Conservation (phyloP, 805 yeast genomes). For the Maudiozyma pseudohumilis region DNA sequence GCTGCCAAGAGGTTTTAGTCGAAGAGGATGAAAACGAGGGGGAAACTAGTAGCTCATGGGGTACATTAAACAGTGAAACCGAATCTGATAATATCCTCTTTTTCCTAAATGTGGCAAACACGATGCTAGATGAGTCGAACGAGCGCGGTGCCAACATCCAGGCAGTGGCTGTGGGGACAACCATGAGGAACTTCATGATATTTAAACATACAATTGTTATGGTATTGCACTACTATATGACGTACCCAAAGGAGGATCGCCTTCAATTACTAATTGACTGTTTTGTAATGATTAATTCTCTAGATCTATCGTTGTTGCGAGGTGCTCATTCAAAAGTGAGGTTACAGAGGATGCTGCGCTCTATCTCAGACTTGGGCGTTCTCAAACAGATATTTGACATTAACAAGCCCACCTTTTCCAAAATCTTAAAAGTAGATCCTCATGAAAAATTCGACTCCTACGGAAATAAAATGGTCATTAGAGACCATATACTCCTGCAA, state of each 20-base stretch:
- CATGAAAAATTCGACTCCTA: slow-evolving; percentile 11
- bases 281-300: slow-evolving; percentile 19
- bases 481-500: slow-evolving; percentile 17
- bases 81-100: slow-evolving; percentile 34
- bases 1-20: neutral
- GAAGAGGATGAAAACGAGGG: slow-evolving; percentile 3
- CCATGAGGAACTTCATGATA: slow-evolving; percentile 40
- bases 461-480: slow-evolving; percentile 15
- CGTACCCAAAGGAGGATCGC: slow-evolving; percentile 8
- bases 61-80: neutral
- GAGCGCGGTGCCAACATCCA: slow-evolving; percentile 53
- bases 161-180: slow-evolving; percentile 50
- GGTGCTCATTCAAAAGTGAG: slow-evolving; percentile 9
- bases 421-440: slow-evolving; percentile 9
- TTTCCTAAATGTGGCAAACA: slow-evolving; percentile 47
- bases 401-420: slow-evolving; percentile 2
- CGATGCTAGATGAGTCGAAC: slow-evolving; percentile 33
- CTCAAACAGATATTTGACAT: slow-evolving; percentile 9
- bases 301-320: slow-evolving; percentile 16
- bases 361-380: slow-evolving; percentile 13
- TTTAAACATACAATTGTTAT: slow-evolving; percentile 51
- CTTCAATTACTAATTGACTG: slow-evolving; percentile 14
- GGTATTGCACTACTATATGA: slow-evolving; percentile 34
- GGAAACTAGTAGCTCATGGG: neutral
- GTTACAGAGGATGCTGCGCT: slow-evolving; percentile 17